phyloP scores from a whole-genome alignment of 2,329 filamentous ascomycete genomes.

The Thielaviopsis ethacetica region DNA sequence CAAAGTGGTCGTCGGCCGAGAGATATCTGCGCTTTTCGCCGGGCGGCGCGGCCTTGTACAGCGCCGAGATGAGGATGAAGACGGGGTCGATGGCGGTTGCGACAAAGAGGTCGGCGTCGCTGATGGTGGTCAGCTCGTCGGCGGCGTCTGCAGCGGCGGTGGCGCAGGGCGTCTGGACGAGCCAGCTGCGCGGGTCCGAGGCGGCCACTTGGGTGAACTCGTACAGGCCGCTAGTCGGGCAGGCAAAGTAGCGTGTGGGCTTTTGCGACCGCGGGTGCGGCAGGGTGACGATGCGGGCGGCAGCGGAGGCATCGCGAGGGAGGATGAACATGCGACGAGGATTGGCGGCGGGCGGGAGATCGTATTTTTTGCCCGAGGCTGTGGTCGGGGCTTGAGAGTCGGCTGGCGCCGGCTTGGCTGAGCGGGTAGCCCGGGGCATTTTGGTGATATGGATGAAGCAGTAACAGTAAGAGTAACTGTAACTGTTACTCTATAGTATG shows the following conservation, averaged over 20 bases:
- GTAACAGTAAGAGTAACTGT: no score
- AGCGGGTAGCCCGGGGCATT: conserved; percentile 34
- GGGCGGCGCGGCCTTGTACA: conserved; percentile 29
- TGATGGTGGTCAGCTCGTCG: conserved; percentile 4
- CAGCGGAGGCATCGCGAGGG: conserved; percentile 34
- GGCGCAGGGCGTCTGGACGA: conserved; percentile 27
- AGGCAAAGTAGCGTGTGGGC: conserved; percentile 44
- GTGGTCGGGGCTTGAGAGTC: conserved; percentile 17
- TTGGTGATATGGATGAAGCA: neutral
- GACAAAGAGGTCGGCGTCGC: conserved; percentile 56
- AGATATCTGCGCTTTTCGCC: conserved; percentile 47
- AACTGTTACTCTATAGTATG: no score
- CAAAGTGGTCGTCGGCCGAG: conserved; percentile 55
- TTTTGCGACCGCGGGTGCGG: conserved; percentile 39
- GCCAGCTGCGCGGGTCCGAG: conserved; percentile 41
- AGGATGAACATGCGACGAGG: conserved; percentile 44
- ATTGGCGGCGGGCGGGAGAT: conserved; percentile 24
- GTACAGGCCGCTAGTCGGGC: conserved; percentile 44
- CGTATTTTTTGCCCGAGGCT: conserved; percentile 22
- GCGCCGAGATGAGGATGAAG: conserved; percentile 64
- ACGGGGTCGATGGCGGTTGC: conserved; percentile 72
- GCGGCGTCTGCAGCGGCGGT: neutral
- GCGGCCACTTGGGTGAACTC: conserved; percentile 43
- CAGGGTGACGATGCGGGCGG: conserved; percentile 42
- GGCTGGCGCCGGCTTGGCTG: conserved; percentile 21